A percentile compares a stretch with the other conserved stretches of the same genome.
Conservation (phyloP, 345 rosid genomes). For the Salix dunnii region DNA sequence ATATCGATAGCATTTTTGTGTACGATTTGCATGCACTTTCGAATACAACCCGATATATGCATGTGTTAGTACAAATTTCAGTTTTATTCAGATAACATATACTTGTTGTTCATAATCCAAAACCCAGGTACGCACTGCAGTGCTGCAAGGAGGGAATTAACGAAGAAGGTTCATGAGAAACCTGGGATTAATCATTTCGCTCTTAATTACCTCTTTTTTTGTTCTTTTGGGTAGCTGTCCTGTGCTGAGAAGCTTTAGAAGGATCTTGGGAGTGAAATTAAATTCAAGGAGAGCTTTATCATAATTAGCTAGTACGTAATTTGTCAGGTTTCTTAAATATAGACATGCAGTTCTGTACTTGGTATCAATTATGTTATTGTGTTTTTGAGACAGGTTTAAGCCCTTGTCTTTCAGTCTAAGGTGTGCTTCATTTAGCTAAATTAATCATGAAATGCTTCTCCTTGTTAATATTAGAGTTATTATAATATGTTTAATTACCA, state of each 20-base stretch:
- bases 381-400: background rate
- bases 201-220: background rate
- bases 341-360: conserved; percentile 19
- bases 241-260: conserved; percentile 13
- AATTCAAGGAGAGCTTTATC: conserved; percentile 12
- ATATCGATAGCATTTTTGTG: background rate
- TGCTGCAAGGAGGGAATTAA: background rate
- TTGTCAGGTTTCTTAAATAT: conserved; percentile 20
- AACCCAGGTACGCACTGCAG: background rate
- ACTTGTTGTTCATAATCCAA: background rate
- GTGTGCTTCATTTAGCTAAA: background rate
- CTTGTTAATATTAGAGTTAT: background rate
- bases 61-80: background rate
- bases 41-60: background rate
- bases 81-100: background rate
- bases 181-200: background rate
- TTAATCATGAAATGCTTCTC: background rate
- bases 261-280: conserved; percentile 3
- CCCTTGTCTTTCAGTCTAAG: background rate
- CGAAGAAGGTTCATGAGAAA: background rate
- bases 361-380: background rate
- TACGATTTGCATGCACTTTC: background rate
- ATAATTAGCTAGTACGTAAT: conserved; percentile 19
- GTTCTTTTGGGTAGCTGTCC: background rate
- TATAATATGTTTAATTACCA: background rate